These are phyloP conservation scores for Xanthoconium separans DNA, from an alignment of 1,284 basidiomycete genomes.

Conservation along the genomic window DNA sequence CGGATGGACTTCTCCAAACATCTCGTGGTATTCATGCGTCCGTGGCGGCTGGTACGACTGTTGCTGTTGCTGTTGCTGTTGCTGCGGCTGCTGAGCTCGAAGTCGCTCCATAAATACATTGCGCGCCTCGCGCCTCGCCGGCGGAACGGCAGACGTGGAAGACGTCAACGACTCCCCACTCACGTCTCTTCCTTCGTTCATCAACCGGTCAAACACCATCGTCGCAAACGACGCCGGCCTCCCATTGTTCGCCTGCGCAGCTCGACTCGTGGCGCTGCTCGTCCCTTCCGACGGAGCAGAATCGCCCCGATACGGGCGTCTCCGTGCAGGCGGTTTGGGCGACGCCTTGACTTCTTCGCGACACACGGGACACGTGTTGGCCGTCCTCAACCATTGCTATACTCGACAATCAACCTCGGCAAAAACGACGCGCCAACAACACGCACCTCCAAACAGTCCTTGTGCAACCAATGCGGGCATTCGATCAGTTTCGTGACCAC, in stretches of 20 bases:
- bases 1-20: constrained; percentile 1
- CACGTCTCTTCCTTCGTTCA: constrained; percentile 17
- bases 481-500: constrained; percentile 59
- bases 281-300: constrained; percentile 2
- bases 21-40: constrained; percentile 6
- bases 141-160: not conserved
- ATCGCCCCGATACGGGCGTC: constrained; percentile 13
- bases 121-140: constrained; percentile 12
- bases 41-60: constrained; percentile 1
- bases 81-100: constrained; percentile 11
- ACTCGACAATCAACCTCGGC: not conserved
- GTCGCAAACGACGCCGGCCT: constrained; percentile 17
- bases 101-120: constrained; percentile 14
- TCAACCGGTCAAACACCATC: constrained; percentile 23
- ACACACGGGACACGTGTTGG: constrained; percentile 68
- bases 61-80: constrained; percentile 12
- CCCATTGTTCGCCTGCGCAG: constrained; percentile 11
- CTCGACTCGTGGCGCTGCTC: not conserved
- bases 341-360: constrained; percentile 45
- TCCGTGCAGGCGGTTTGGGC: constrained; percentile 26
- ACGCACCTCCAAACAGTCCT: constrained; percentile 65
- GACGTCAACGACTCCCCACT: constrained; percentile 8
- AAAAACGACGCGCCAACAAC: not conserved
- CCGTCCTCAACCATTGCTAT: constrained; percentile 67
- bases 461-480: constrained; percentile 76